Base-by-base conservation (phyloP, 1,139 yeast genomes). In the Magnusiomyces paraingens region DNA sequence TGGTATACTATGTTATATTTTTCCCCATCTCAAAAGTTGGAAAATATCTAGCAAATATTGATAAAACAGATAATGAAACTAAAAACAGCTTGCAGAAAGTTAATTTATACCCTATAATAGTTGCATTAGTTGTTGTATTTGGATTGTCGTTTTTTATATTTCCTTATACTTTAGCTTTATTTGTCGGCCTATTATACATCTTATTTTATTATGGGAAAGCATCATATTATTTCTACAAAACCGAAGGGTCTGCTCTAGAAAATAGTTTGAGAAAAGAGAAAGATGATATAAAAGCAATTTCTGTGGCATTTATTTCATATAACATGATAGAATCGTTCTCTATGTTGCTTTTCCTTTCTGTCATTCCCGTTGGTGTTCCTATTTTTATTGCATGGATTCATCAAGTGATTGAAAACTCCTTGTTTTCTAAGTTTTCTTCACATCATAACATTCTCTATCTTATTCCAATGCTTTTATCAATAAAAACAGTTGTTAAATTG, bases 301-400 rank as follows among this genome's bases (percentile, higher is more conserved):
- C 50, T 5, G 43, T 38, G 20, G 41, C 36, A 18, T 52, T 39
- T 22, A n/a, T 29, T n/a, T 36, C 49, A 22, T 52, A 58, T 21
- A 52, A 49, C 39, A 62, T 63, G 20, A 54, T 58, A 45, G 55
- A 52, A 17, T 55, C 57, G 22, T 54, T 67, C 1, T 45, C 66
- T 18, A 44, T 61, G 5, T 59, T 66, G 49, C 56, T 70, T 0
- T 55, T 70, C 21, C 51, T 69, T 1, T 71, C 72, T 70, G 59
- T 66, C 1, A 54, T 67, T 1, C 61, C 66, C 3, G 63, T 70
- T 11, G 68, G 71, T 45, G 65, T 64, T 5, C 74, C 74, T 1
- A 61, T 69, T 5, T 47, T 68, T 17, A 65, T 63, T 1, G 71
- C 72, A 2, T 71, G 74, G 74, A 52, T 63, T 8, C 69, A 66